Base-by-base conservation (phyloP, 371 early-diverging fungal species). In the Rhizopus stolonifer region DNA sequence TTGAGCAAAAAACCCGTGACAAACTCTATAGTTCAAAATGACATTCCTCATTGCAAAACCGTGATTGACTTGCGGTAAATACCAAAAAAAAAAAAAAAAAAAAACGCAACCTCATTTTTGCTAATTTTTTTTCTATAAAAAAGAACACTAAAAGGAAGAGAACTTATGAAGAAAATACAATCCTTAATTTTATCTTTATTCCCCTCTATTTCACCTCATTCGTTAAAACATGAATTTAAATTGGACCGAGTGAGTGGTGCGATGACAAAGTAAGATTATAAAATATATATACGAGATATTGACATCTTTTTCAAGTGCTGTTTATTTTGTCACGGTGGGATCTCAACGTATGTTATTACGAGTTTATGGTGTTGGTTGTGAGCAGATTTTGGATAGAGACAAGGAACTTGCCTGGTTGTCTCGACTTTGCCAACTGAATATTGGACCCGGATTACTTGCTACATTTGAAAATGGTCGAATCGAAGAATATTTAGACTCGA, bases 391-490 rank as follows among this genome's bases (percentile, higher is more conserved):
- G 50, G 81, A 84, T 22, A 77, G 95, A 40, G 77, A 84, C 23
- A 82, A 85, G 34, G 95, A 95, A 60, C 78, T 95, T 29, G 73
- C 75, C 21, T 93, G 91, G 90, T 69, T 94, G 25, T 58, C 69
- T 33, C 82, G 85, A 38, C 64, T 95, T 19, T 86, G 89, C 10
- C 71, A 74, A 1, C 68, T 86, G 42, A 80, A 85, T 1, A 81
- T 91, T 19, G 93, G 94, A 9, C 92, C 95, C 4, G 75, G 72
- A 7, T 58, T 95, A 26, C 66, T 92, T n/a, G 92, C 84, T 0
- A 84, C 83, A n/a, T 95, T 94, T 71, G 81, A 78, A 25, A 95
- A 95, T 54, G 95, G 95, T 9, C 78, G 95, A 13, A 78, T 95
- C 48, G 95, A 95, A 59, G 83, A 94, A 64, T 95, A 81, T 55